Evolutionary conservation across 2,329 filamentous ascomycete species (phyloP).

Genomic region (Blumeria hordei): DNA sequence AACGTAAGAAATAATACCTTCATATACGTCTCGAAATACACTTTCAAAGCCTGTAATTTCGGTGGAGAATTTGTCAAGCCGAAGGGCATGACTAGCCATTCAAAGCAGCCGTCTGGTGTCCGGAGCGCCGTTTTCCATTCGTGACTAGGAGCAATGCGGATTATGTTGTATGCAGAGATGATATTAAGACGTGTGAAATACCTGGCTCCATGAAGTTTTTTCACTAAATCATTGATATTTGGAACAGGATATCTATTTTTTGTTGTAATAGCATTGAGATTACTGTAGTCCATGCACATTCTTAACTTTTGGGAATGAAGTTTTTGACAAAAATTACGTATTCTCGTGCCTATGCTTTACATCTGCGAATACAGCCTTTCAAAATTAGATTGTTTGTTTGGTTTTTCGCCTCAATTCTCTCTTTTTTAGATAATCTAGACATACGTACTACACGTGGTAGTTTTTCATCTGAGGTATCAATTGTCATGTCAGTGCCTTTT

Average conservation of each 20-base stretch:
- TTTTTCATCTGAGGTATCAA: not conserved
- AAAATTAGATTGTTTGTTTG: not conserved
- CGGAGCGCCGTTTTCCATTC: not conserved
- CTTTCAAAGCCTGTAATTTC: not conserved
- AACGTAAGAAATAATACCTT: not conserved
- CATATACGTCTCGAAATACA: not conserved
- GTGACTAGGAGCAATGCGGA: not conserved
- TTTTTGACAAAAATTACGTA: not conserved
- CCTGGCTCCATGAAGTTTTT: not conserved
- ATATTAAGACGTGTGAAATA: not conserved
- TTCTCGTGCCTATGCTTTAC: not conserved
- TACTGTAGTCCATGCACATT: not conserved
- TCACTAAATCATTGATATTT: not conserved
- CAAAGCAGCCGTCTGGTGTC: not conserved
- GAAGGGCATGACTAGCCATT: not conserved
- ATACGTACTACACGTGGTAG: not conserved
- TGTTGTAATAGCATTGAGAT: not conserved
- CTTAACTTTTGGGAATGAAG: not conserved
- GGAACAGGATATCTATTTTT: slow-evolving; percentile 1
- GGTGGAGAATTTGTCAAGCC: too few species aligned
- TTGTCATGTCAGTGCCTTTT: not conserved
- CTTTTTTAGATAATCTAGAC: not conserved
- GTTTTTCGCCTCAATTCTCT: not conserved
- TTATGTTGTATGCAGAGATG: not conserved
- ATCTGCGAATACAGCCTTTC: not conserved